phyloP scores from a whole-genome alignment of 2,329 filamentous ascomycete species.

The Phyllosticta citribraziliensis region DNA sequence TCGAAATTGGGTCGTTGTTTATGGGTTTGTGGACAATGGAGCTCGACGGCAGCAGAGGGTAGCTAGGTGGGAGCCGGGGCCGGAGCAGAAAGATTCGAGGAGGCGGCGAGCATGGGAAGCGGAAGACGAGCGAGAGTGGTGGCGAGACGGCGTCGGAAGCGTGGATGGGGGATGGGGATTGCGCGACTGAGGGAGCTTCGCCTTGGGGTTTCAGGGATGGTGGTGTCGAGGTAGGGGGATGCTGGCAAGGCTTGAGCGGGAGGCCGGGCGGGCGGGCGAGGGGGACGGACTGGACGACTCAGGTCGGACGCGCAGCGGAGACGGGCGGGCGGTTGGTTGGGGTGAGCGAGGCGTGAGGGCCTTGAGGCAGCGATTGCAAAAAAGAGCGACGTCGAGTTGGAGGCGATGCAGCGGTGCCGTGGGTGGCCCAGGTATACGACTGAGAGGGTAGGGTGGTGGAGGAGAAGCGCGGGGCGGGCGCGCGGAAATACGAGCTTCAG shows the following conservation, averaged over 20 bases:
- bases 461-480: background rate
- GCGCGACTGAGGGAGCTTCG: conserved; percentile 8
- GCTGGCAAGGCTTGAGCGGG: background rate
- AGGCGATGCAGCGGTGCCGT: background rate
- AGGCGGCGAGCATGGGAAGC: conserved; percentile 9
- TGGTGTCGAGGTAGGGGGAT: background rate
- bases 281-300: background rate
- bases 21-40: background rate
- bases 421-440: background rate
- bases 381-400: background rate
- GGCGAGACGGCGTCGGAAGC: background rate
- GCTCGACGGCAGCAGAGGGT: background rate
- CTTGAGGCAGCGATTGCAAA: conserved; percentile 7
- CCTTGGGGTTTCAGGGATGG: conserved; percentile 9
- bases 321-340: background rate
- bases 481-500: background rate
- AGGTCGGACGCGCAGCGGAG: background rate
- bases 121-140: conserved; percentile 6
- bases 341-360: background rate
- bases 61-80: conserved; percentile 7
- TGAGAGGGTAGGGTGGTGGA: background rate
- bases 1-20: background rate
- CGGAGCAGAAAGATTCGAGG: background rate
- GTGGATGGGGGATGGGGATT: background rate
- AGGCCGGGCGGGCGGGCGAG: background rate